Conservation (phyloP, 345 rosid species). For the Sisymbrium irio region DNA sequence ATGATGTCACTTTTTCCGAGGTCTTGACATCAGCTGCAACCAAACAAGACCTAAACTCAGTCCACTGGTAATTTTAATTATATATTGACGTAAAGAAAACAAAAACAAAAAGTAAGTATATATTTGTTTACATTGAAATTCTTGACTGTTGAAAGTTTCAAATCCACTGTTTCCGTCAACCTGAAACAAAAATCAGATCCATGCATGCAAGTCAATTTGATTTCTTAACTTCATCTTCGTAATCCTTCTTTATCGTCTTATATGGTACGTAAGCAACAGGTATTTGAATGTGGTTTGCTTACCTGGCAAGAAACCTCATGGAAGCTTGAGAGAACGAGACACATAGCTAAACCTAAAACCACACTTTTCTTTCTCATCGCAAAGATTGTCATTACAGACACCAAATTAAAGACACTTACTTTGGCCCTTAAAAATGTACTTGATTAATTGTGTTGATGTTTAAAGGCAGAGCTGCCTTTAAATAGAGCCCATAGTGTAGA, state of each 20-base stretch:
- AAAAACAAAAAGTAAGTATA: background rate
- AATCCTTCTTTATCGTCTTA: background rate
- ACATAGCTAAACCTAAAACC: conserved; percentile 10
- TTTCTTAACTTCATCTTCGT: too few relatives aligned
- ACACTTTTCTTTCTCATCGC: background rate
- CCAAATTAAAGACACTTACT: background rate
- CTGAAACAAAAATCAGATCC: conserved; percentile 9
- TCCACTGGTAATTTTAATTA: background rate
- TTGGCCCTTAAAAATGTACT: background rate
- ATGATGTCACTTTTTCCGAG: background rate
- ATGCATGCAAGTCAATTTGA: conserved; percentile 11
- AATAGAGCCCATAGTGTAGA: background rate
- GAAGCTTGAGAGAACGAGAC: conserved; percentile 17
- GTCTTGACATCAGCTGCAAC: background rate
- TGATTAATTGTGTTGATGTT: background rate
- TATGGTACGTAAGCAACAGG: background rate
- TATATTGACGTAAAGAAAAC: background rate
- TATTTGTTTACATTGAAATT: background rate
- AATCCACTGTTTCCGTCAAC: background rate
- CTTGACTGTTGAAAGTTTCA: background rate
- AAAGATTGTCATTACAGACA: background rate
- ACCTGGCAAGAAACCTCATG: conserved; percentile 25
- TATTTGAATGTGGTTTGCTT: background rate
- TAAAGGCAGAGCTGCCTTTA: background rate
- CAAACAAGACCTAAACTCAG: background rate